Evolutionary conservation across 257 asterid genomes (phyloP), one percentile per base, ranked within the genome.

Genomic region (Coffea canephora): DNA sequence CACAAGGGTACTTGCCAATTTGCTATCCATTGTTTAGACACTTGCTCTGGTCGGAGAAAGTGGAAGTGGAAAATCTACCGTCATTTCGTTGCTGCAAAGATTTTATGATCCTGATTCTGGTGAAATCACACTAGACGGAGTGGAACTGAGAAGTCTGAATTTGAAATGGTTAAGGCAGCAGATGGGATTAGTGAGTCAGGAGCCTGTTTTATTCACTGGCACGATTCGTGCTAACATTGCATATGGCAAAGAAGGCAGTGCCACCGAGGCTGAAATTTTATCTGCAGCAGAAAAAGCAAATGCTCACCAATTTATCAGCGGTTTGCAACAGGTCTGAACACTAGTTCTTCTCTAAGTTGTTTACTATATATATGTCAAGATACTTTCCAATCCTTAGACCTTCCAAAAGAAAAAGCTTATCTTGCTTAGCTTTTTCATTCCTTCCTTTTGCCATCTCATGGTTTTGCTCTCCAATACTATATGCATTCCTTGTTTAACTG

Each of bases 41-140:
- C 43, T 39, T 1, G 43, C 43, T 39, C 43, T 39, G 43, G 43
- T 39, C 3, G 43, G 89, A 65, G 89, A 87, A 77, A 87, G 89
- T 67, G 89, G 88, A 16, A 69, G 86, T 10, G 89, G 89, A 64
- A 87, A 87, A 75, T 87, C 88, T 4, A 87, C 89, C 0, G 82
- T 87, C n/a, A 80, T 87, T 61, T 73, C 84, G 27, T 78, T 87
- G 45, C 59, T 84, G 36, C 85, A 70, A 77, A 77, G 85, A 59
- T 82, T 82, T 72, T 82, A 82, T 27, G 75, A 82, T 25, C 81
- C 78, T 5, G 65, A 77, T n/a, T 82, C 78, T 4, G 85, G 85
- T 0, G 64, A 65, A 64, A 72, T 82, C 45, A 82, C 71, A 41
- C 64, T 82, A 54, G 85, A 82, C 77, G 82, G 85, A 34, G 27